Percentiles rank a stretch among this genome's conserved stretches.
Conservation (phyloP, 306 rosid genomes). For the Quercus alba region DNA sequence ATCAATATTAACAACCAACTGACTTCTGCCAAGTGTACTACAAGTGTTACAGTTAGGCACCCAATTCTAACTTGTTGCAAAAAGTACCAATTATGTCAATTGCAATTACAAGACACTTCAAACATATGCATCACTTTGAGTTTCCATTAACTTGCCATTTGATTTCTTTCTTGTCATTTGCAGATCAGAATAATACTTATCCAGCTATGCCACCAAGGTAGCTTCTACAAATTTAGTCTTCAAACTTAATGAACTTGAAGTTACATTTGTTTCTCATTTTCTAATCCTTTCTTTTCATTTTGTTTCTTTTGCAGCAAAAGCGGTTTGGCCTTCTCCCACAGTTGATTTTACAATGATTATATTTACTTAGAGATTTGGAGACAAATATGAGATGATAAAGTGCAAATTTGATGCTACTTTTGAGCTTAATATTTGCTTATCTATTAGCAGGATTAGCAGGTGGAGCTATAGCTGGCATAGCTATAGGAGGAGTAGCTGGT, state of each 20-base stretch:
- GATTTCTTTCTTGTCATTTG: conserved; percentile 17
- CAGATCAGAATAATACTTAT: conserved; percentile 56
- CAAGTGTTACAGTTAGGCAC: too few relatives aligned
- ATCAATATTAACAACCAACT: too few relatives aligned
- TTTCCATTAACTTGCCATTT: neutral
- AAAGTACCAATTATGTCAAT: too few relatives aligned
- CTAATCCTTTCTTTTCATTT: conserved; percentile 11
- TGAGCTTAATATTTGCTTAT: conserved; percentile 39
- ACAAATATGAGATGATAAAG: conserved; percentile 13
- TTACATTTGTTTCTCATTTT: conserved; percentile 16
- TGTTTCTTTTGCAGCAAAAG: conserved; percentile 60
- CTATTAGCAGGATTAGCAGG: conserved; percentile 61
- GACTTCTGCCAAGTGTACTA: too few relatives aligned
- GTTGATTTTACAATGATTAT: conserved; percentile 19
- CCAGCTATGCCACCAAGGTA: conserved; percentile 56
- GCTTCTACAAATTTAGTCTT: conserved; percentile 13
- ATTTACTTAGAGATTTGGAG: conserved; percentile 24
- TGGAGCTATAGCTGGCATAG: conserved; percentile 72
- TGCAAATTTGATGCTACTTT: conserved; percentile 17
- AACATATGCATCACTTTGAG: too few relatives aligned
- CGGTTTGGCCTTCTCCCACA: conserved; percentile 49
- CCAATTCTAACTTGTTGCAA: too few relatives aligned
- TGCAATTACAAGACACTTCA: too few relatives aligned
- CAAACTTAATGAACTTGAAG: neutral
- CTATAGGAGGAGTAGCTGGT: conserved; percentile 52